Evolutionary conservation across 202 grass and related monocot genomes (phyloP).

Genomic region (Schoenoplectus tabernaemontani): DNA sequence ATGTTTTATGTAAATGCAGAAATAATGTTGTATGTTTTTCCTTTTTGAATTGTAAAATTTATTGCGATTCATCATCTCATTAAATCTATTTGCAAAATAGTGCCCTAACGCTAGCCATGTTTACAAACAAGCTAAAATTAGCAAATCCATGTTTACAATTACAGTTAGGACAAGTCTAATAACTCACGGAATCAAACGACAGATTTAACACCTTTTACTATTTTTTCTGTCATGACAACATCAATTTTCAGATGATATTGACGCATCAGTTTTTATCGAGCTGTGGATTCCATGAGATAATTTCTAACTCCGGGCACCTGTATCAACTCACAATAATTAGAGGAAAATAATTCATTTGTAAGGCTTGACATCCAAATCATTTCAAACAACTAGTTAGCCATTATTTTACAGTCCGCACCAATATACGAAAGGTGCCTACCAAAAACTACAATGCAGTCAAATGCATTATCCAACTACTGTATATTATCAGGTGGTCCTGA

Average conservation of each 20-base stretch:
- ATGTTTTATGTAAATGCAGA: too few relatives aligned
- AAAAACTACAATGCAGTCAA: not conserved
- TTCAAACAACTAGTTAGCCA: not conserved
- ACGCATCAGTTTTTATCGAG: slow-evolving; percentile 1
- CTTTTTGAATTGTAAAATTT: too few relatives aligned
- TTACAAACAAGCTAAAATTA: not conserved
- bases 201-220: not conserved
- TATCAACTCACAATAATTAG: slow-evolving; percentile 4
- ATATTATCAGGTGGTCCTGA: not conserved
- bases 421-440: not conserved
- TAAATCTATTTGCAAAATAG: not conserved
- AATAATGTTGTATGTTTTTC: too few relatives aligned
- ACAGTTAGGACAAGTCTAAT: not conserved
- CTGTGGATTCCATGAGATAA: not conserved
- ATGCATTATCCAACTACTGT: not conserved
- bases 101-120: not conserved
- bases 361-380: not conserved
- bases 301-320: slow-evolving; percentile 23
- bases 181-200: not conserved
- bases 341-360: not conserved
- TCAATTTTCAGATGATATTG: slow-evolving; percentile 14
- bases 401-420: not conserved
- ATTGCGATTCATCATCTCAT: not conserved
- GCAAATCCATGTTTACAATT: not conserved
- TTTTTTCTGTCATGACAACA: not conserved